These are phyloP conservation scores for Epichloe brachyelytri DNA, from an alignment of 2,329 filamentous ascomycete genomes.

Conservation along the genomic window DNA sequence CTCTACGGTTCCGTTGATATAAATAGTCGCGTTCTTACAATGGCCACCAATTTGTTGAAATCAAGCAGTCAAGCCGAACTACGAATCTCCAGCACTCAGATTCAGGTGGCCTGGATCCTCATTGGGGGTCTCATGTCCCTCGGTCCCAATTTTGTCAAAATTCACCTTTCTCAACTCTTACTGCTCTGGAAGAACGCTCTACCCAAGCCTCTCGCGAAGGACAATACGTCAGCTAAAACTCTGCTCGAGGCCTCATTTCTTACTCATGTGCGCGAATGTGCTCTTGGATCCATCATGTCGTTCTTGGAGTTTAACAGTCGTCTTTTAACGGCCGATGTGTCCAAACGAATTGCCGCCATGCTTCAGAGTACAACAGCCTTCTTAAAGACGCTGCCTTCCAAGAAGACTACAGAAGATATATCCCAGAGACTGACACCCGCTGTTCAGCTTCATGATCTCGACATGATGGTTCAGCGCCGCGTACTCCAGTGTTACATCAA, in stretches of 20 bases:
- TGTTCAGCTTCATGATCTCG: constrained; percentile 77
- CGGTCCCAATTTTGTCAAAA: constrained; percentile 96
- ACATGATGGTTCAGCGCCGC: constrained; percentile 83
- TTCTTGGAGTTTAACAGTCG: constrained; percentile 91
- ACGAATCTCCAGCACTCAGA: constrained; percentile 81
- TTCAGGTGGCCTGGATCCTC: constrained; percentile 95
- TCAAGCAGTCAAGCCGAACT: constrained; percentile 85
- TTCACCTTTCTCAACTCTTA: constrained; percentile 86
- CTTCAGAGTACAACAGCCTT: constrained; percentile 89
- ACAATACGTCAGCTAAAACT: constrained; percentile 74
- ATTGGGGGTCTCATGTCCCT: constrained; percentile 95
- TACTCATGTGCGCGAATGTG: constrained; percentile 88
- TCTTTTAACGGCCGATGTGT: constrained; percentile 84
- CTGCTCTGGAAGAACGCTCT: constrained; percentile 95
- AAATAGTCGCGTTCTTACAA: constrained; percentile 78
- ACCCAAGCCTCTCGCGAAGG: constrained; percentile 85
- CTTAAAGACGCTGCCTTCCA: constrained; percentile 67
- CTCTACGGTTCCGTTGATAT: constrained; percentile 93
- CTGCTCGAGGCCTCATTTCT: constrained; percentile 84
- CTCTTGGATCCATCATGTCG: constrained; percentile 77
- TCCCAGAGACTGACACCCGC: constrained; percentile 72
- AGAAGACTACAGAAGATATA: constrained; percentile 78
- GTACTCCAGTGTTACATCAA: constrained; percentile 93
- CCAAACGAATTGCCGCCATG: constrained; percentile 85
- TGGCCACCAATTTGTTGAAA: constrained; percentile 86